A percentile compares a stretch with the other conserved stretches of the same genome.
phyloP scores from a whole-genome alignment of 2,329 filamentous ascomycete species.

The Diaporthe vexans region DNA sequence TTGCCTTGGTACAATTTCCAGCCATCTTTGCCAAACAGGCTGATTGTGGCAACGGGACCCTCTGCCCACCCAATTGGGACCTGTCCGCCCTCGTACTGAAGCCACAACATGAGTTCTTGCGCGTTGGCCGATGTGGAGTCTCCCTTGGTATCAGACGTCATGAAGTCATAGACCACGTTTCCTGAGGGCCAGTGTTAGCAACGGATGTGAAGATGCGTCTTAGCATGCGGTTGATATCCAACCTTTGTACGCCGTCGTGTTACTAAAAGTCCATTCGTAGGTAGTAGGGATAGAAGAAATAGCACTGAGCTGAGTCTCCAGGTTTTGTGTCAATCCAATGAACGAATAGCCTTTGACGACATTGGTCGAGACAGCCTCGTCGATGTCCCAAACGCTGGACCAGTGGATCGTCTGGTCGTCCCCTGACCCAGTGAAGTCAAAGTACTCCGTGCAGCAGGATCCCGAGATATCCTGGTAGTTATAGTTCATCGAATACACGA shows the following conservation, averaged over 20 bases:
- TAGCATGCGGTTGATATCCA: not conserved
- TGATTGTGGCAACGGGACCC: constrained; percentile 52
- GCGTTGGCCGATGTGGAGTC: constrained; percentile 56
- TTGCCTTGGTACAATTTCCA: constrained; percentile 59
- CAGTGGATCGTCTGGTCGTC: constrained; percentile 51
- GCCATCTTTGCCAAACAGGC: constrained; percentile 52
- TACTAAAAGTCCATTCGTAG: constrained; percentile 56
- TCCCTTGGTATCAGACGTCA: constrained; percentile 58
- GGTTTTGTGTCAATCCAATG: constrained; percentile 58
- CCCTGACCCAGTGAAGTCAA: constrained; percentile 51
- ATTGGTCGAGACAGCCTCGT: constrained; percentile 51
- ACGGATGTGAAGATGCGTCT: too few species aligned
- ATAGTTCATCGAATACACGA: constrained; percentile 62
- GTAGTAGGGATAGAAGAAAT: constrained; percentile 56
- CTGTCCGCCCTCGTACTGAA: constrained; percentile 59
- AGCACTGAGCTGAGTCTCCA: constrained; percentile 54
- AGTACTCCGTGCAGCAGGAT: constrained; percentile 56
- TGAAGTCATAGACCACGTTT: constrained; percentile 60
- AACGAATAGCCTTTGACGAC: constrained; percentile 60
- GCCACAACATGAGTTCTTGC: constrained; percentile 61
- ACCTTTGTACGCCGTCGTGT: constrained; percentile 56
- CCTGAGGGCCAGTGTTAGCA: constrained; percentile 43
- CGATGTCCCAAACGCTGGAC: constrained; percentile 56
- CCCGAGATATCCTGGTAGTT: constrained; percentile 55
- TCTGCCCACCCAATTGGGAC: constrained; percentile 58